Evolutionary conservation across 2,329 filamentous ascomycete genomes (phyloP).

Genomic region (Botrytis fragariae): DNA sequence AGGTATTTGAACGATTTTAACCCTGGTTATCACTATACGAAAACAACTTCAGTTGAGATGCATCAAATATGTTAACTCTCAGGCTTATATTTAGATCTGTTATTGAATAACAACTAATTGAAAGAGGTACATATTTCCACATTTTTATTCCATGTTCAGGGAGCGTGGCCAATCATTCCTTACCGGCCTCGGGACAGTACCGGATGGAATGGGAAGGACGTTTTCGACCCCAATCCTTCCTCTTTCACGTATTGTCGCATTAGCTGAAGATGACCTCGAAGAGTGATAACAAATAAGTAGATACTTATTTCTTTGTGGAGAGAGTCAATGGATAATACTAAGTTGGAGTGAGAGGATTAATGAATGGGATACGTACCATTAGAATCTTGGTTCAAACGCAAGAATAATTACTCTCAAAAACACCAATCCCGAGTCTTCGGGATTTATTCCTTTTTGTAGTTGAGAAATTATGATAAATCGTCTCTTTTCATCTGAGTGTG

Average conservation of each 20-base stretch:
- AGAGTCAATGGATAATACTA: neutral
- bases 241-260: neutral
- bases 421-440: neutral
- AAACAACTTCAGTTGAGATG: neutral
- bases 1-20: neutral
- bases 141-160: too few species aligned
- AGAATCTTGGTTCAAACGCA: rapidly evolving
- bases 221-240: neutral
- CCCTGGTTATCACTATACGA: neutral
- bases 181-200: neutral
- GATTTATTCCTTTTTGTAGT: rapidly evolving
- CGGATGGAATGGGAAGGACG: neutral
- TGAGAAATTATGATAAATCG: rapidly evolving
- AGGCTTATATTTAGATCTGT: too few species aligned
- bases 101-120: neutral
- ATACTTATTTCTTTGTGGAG: neutral
- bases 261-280: neutral
- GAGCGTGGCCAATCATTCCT: neutral
- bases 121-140: neutral
- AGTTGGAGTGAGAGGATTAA: neutral
- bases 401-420: neutral
- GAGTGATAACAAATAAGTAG: neutral
- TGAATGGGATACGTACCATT: neutral
- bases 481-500: neutral
- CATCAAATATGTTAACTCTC: neutral